Percentiles rank a stretch among this genome's conserved stretches.
Evolutionary conservation across 169 alveolate species (phyloP).

Genomic region (Cryptosporidium parvum): DNA sequence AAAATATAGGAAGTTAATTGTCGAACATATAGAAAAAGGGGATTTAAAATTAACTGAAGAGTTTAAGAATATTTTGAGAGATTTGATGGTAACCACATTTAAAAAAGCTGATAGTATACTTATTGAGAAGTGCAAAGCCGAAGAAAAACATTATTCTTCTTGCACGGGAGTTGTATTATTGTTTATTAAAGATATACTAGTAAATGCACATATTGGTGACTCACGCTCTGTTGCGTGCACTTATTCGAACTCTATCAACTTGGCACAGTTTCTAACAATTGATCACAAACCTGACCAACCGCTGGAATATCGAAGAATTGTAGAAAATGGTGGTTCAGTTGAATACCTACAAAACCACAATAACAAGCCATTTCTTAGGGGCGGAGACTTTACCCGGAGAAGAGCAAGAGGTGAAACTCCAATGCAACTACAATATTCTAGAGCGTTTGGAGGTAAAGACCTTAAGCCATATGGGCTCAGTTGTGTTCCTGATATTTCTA

Average conservation of each 20-base stretch:
- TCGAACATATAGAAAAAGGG: conserved; percentile 44
- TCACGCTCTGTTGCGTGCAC: conserved; percentile 32
- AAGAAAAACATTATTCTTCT: conserved; percentile 83
- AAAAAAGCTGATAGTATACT: conserved; percentile 80
- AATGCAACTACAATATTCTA: conserved; percentile 86
- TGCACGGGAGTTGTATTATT: conserved; percentile 85
- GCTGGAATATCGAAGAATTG: conserved; percentile 79
- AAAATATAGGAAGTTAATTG: conserved; percentile 37
- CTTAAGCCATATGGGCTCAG: conserved; percentile 83
- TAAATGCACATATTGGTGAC: conserved; percentile 84
- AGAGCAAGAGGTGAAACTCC: conserved; percentile 87
- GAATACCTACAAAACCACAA: conserved; percentile 82
- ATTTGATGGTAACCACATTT: conserved; percentile 77
- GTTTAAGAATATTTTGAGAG: conserved; percentile 22
- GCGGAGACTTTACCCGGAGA: conserved; percentile 85
- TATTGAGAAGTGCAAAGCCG: conserved; percentile 78
- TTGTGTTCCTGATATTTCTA: conserved; percentile 81
- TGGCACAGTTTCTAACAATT: conserved; percentile 79
- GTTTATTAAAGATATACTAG: conserved; percentile 79
- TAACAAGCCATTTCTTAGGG: conserved; percentile 85
- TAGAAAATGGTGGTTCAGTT: conserved; percentile 63
- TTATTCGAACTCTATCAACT: conserved; percentile 21
- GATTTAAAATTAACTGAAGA: conserved; percentile 41
- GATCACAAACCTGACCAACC: conserved; percentile 86
- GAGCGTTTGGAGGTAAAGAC: conserved; percentile 88